phyloP scores from a whole-genome alignment of 805 yeast species.

The Myxozyma neotropica region DNA sequence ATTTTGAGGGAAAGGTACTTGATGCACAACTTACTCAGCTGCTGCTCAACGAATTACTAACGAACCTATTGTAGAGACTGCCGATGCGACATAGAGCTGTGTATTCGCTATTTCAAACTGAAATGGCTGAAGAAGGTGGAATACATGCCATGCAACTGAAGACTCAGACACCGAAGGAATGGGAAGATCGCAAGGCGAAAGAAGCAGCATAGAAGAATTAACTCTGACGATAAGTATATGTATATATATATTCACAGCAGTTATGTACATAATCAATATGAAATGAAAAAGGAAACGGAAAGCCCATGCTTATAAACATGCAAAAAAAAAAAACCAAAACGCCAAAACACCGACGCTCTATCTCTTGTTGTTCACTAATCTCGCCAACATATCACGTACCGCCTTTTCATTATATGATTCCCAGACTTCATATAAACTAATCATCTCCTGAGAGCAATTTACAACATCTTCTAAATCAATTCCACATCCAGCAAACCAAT shows the following conservation, averaged over 20 bases:
- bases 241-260: too few species aligned
- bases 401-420: conserved; percentile 74
- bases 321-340: too few species aligned
- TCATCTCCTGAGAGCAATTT: conserved; percentile 81
- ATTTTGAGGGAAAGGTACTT: conserved; percentile 62
- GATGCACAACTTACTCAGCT: background rate
- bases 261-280: too few species aligned
- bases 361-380: conserved; percentile 9
- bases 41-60: background rate
- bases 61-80: conserved; percentile 9
- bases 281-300: too few species aligned
- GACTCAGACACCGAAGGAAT: conserved; percentile 73
- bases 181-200: conserved; percentile 31
- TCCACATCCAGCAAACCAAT: conserved; percentile 73
- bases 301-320: too few species aligned
- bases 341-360: too few species aligned
- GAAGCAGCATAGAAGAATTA: conserved; percentile 1
- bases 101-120: conserved; percentile 69
- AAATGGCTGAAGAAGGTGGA: conserved; percentile 61
- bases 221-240: too few species aligned
- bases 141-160: conserved; percentile 87
- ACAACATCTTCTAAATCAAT: conserved; percentile 76
- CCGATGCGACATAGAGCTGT: conserved; percentile 71
- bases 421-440: conserved; percentile 83
- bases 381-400: conserved; percentile 40